Conservation (phyloP, 2,329 filamentous ascomycete species). For the Claviceps sp. region DNA sequence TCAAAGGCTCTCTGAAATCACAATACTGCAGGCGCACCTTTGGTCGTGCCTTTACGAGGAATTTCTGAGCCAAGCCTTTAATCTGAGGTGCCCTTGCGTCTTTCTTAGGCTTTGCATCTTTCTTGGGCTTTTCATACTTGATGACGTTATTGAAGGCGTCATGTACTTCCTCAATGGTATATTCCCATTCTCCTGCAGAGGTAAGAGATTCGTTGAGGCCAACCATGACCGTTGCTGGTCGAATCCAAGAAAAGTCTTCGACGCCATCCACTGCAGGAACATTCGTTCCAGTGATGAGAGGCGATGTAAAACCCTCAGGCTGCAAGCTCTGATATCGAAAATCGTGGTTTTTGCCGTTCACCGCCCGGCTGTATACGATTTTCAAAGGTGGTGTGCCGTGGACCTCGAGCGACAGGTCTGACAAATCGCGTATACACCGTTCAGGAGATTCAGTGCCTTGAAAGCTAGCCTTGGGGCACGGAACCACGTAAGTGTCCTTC, state of each 20-base stretch:
- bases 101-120: conserved; percentile 52
- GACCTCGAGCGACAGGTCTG: conserved; percentile 71
- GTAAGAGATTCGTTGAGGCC: conserved; percentile 83
- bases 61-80: conserved; percentile 57
- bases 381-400: conserved; percentile 82
- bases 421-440: conserved; percentile 78
- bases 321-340: conserved; percentile 90
- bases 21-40: conserved; percentile 59
- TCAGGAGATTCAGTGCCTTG: conserved; percentile 47
- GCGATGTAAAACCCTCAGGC: conserved; percentile 72
- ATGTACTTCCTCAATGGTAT: conserved; percentile 80
- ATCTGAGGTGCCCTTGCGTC: conserved; percentile 54
- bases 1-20: conserved; percentile 66
- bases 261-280: conserved; percentile 47
- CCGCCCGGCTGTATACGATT: conserved; percentile 78
- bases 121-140: conserved; percentile 52
- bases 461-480: conserved; percentile 70
- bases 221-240: conserved; percentile 59
- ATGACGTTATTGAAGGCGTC: conserved; percentile 83
- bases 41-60: conserved; percentile 79
- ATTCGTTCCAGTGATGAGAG: conserved; percentile 50
- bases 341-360: conserved; percentile 71
- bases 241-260: conserved; percentile 70
- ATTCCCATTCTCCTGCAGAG: conserved; percentile 69
- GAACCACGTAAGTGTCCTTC: conserved; percentile 71